Conservation (phyloP, 495 filamentous ascomycete species). For the Rostrohypoxylon terebratum region DNA sequence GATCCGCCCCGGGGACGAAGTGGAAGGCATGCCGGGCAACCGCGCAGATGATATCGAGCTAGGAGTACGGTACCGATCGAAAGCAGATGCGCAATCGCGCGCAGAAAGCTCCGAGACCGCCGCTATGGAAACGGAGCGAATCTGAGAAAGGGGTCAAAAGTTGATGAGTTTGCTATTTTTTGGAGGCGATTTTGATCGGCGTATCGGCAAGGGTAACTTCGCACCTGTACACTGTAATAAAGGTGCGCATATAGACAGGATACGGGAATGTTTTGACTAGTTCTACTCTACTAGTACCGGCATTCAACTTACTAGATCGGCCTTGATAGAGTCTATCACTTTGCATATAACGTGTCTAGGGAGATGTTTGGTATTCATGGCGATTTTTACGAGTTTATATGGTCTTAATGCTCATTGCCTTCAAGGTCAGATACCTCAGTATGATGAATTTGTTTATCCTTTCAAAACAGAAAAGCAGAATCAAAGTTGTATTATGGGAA, state of each 20-base stretch:
- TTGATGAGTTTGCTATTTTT: conserved; percentile 19
- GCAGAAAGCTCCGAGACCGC: conserved; percentile 33
- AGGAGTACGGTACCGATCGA: conserved; percentile 42
- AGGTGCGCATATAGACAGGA: conserved; percentile 25
- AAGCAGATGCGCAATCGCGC: conserved; percentile 29
- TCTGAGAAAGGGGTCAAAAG: conserved; percentile 13
- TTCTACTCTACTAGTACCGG: not conserved
- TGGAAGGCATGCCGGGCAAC: conserved; percentile 45
- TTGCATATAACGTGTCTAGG: not conserved
- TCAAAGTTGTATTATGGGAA: too few relatives aligned
- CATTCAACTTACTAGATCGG: conserved; percentile 4
- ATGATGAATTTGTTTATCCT: too few relatives aligned
- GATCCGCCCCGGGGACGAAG: conserved; percentile 52
- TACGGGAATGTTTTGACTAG: not conserved
- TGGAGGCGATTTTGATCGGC: conserved; percentile 7
- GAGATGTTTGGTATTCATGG: not conserved
- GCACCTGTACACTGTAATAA: conserved; percentile 18
- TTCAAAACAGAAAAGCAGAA: too few relatives aligned
- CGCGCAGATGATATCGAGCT: conserved; percentile 46
- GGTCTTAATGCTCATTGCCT: too few relatives aligned
- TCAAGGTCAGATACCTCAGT: too few relatives aligned
- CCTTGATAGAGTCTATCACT: not conserved
- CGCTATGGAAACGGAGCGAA: not conserved
- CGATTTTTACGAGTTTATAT: not conserved
- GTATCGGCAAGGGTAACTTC: conserved; percentile 15